Conservation (phyloP, 2,329 filamentous ascomycete species). For the Aspergillus carbonarius region DNA sequence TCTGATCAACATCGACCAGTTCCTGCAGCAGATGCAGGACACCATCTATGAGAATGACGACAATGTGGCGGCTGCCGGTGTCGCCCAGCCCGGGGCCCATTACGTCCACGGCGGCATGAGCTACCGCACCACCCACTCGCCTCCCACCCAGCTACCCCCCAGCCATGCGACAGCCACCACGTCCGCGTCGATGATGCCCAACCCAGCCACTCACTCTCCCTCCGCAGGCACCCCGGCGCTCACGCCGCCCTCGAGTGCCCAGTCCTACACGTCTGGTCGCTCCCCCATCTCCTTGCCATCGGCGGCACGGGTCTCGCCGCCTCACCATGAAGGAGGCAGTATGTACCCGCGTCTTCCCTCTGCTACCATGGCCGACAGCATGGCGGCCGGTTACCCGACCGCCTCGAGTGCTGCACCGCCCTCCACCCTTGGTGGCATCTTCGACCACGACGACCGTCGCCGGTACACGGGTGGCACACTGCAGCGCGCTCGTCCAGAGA, state of each 20-base stretch:
- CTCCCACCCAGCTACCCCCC: conserved; percentile 45
- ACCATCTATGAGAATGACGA: conserved; percentile 93
- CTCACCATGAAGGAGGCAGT: conserved; percentile 46
- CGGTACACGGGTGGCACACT: conserved; percentile 62
- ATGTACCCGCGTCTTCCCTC: conserved; percentile 66
- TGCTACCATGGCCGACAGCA: conserved; percentile 57
- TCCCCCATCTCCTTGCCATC: conserved; percentile 58
- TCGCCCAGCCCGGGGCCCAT: conserved; percentile 71
- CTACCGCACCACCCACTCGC: conserved; percentile 60
- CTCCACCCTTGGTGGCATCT: conserved; percentile 59
- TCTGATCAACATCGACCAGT: conserved; percentile 87
- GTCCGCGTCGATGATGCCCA: conserved; percentile 41
- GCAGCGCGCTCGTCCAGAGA: conserved; percentile 52
- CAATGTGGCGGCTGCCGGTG: conserved; percentile 73
- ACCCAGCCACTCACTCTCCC: conserved; percentile 44
- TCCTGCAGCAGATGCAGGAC: conserved; percentile 92
- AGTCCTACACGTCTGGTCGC: conserved; percentile 63
- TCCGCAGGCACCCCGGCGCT: conserved; percentile 59
- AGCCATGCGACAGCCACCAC: conserved; percentile 41
- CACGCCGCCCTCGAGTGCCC: conserved; percentile 61
- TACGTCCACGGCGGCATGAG: conserved; percentile 55
- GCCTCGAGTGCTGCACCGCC: conserved; percentile 58
- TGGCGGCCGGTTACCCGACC: conserved; percentile 51
- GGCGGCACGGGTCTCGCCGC: conserved; percentile 52
- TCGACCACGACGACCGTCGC: conserved; percentile 60